Conservation (phyloP, 2,329 filamentous ascomycete species). For the Colletotrichum limetticola region DNA sequence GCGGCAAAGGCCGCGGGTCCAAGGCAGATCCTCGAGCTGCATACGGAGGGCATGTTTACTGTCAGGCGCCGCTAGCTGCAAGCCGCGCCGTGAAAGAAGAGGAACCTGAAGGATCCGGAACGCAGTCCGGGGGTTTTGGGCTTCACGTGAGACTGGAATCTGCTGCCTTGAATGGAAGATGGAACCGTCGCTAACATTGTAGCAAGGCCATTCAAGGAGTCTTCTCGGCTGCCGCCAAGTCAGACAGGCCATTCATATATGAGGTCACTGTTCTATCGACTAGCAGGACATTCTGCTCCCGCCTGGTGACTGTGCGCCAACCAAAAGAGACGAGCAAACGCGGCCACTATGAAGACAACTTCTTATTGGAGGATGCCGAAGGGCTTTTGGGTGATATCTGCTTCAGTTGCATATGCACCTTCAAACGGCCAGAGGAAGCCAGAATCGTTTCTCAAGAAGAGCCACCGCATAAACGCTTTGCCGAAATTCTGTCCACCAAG, state of each 20-base stretch:
- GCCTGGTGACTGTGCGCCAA: constrained; percentile 57
- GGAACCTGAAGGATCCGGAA: constrained; percentile 9
- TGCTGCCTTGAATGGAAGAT: not conserved
- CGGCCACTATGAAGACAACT: constrained; percentile 13
- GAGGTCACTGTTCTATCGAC: constrained; percentile 56
- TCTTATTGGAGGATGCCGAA: constrained; percentile 47
- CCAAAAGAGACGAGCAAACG: constrained; percentile 29
- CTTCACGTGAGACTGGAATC: constrained; percentile 49
- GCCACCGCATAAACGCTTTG: constrained; percentile 56
- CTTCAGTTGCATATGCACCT: constrained; percentile 64
- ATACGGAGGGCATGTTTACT: constrained; percentile 51
- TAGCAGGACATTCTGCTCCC: constrained; percentile 60
- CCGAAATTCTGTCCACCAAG: constrained; percentile 49
- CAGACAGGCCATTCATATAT: constrained; percentile 65
- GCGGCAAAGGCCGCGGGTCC: constrained; percentile 22
- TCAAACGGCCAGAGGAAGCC: constrained; percentile 54
- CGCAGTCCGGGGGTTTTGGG: constrained; percentile 39
- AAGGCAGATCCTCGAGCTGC: constrained; percentile 38
- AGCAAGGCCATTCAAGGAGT: constrained; percentile 65
- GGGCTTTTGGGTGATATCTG: constrained; percentile 53
- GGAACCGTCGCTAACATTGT: not conserved
- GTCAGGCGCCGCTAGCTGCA: constrained; percentile 47
- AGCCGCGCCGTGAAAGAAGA: constrained; percentile 44
- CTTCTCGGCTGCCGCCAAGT: constrained; percentile 59
- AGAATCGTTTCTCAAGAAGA: constrained; percentile 51